phyloP scores from a whole-genome alignment of 805 yeast species.

The Lipomyces chichibuensis region DNA sequence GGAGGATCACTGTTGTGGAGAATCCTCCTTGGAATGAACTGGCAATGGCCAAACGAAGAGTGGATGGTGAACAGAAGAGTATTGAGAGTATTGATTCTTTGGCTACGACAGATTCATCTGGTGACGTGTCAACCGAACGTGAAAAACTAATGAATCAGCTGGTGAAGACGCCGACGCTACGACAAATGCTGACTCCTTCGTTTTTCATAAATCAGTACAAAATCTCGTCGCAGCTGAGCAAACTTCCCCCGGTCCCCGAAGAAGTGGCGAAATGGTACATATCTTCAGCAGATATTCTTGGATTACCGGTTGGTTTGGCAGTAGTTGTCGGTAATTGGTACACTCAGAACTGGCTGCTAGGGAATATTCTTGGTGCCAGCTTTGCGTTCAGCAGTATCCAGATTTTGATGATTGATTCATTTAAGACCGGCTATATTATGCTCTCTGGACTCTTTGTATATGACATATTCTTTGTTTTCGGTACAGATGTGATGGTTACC shows the following conservation, averaged over 20 bases:
- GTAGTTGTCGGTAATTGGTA: conserved; percentile 37
- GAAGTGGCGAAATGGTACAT: conserved; percentile 22
- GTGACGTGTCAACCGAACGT: conserved; percentile 8
- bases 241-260: conserved; percentile 21
- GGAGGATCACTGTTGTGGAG: conserved; percentile 22
- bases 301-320: conserved; percentile 33
- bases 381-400: conserved; percentile 53
- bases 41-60: conserved; percentile 45
- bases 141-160: conserved; percentile 16
- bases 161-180: conserved; percentile 19
- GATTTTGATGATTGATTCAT: conserved; percentile 48
- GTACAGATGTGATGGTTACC: conserved; percentile 60
- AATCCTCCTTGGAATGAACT: conserved; percentile 43
- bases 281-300: conserved; percentile 32
- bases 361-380: conserved; percentile 50
- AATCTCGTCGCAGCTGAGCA: conserved; percentile 17
- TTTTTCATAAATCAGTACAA: conserved; percentile 18
- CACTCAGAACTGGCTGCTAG: conserved; percentile 52
- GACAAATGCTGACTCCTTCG: conserved; percentile 17
- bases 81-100: conserved; percentile 21
- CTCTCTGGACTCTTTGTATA: conserved; percentile 58
- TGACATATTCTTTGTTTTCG: conserved; percentile 70
- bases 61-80: conserved; percentile 28
- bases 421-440: conserved; percentile 52
- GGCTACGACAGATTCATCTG: not conserved